These are phyloP conservation scores for Piromyces sp. DNA, from an alignment of 192 early-diverging fungal species.

Conservation along the genomic window DNA sequence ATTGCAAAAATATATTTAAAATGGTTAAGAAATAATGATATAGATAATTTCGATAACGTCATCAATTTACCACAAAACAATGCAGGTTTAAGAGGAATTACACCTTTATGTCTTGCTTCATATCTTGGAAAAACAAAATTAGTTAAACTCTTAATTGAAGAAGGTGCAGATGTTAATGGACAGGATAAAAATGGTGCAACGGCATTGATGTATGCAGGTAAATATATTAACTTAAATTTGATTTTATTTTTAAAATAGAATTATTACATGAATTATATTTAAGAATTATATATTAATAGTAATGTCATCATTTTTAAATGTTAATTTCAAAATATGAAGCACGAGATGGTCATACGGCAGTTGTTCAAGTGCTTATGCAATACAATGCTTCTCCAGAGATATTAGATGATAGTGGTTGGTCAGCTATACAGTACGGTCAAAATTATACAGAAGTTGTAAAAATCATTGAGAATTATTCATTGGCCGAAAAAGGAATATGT, in stretches of 20 bases:
- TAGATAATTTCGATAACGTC: slow-evolving; percentile 6
- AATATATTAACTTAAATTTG: too few species aligned
- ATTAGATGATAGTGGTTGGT: slow-evolving; percentile 47
- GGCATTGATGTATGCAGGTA: slow-evolving; percentile 52
- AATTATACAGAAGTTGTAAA: slow-evolving; percentile 35
- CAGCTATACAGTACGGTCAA: slow-evolving; percentile 39
- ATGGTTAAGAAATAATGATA: not conserved
- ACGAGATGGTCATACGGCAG: slow-evolving; percentile 35
- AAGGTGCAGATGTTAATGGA: slow-evolving; percentile 42
- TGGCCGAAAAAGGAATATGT: not conserved
- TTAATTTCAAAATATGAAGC: too few species aligned
- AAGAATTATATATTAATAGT: too few species aligned
- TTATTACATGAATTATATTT: too few species aligned
- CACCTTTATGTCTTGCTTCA: slow-evolving; percentile 45
- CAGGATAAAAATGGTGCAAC: slow-evolving; percentile 45
- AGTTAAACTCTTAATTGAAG: slow-evolving; percentile 32
- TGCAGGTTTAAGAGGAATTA: slow-evolving; percentile 30
- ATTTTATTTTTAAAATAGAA: too few species aligned
- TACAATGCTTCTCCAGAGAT: slow-evolving; percentile 30
- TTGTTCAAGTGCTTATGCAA: slow-evolving; percentile 26
- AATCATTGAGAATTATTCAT: slow-evolving; percentile 18
- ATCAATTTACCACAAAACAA: slow-evolving; percentile 40
- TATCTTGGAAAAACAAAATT: slow-evolving; percentile 45
- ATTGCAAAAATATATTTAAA: slow-evolving; percentile 31
- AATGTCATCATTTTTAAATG: too few species aligned